These are phyloP conservation scores for Thelonectria discophora DNA, from an alignment of 2,329 filamentous ascomycete species.

Conservation along the genomic window DNA sequence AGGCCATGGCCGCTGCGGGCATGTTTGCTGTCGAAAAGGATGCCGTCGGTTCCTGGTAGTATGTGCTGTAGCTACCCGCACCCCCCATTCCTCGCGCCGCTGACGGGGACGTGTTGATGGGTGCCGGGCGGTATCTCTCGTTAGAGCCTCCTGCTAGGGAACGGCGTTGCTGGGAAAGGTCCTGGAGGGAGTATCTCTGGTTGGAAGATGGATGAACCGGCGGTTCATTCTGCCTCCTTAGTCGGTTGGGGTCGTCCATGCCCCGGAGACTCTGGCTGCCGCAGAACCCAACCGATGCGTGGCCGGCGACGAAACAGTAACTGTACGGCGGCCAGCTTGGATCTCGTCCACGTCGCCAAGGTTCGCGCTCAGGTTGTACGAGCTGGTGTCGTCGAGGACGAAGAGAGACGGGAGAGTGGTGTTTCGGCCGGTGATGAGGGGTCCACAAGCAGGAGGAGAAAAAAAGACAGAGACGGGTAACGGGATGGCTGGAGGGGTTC, in stretches of 20 bases:
- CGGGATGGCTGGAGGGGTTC: conserved; percentile 36
- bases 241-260: conserved; percentile 82
- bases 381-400: conserved; percentile 19
- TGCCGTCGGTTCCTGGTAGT: conserved; percentile 64
- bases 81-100: conserved; percentile 62
- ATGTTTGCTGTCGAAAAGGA: conserved; percentile 66
- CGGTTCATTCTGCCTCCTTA: conserved; percentile 79
- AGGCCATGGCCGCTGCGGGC: conserved; percentile 62
- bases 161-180: conserved; percentile 57
- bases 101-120: conserved; percentile 59
- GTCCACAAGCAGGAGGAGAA: conserved; percentile 17
- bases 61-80: conserved; percentile 65
- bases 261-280: conserved; percentile 63
- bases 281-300: conserved; percentile 70
- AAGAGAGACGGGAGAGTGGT: conserved; percentile 3
- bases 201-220: conserved; percentile 69
- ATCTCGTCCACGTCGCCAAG: conserved; percentile 21
- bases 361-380: conserved; percentile 20
- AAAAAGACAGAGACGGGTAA: conserved; percentile 19
- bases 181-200: conserved; percentile 61
- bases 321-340: conserved; percentile 40
- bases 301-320: conserved; percentile 55
- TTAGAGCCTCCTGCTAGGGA: conserved; percentile 46
- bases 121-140: conserved; percentile 58
- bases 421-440: conserved; percentile 8